Conservation (phyloP, 2,329 filamentous ascomycete genomes). For the Lecanosticta acicola region DNA sequence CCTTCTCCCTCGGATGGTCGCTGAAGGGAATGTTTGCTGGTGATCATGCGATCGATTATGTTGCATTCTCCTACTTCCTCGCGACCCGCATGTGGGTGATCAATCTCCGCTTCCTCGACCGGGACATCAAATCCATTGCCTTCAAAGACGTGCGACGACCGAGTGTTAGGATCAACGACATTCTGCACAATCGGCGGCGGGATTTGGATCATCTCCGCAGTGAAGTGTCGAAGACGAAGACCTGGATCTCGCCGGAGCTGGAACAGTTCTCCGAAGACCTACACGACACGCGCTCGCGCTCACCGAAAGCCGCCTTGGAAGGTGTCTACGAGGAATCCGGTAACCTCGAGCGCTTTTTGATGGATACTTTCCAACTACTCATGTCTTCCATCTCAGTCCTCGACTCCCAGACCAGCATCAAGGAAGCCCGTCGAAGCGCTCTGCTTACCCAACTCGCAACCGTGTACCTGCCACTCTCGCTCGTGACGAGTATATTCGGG, state of each 20-base stretch:
- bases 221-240: conserved; percentile 1
- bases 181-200: conserved; percentile 12
- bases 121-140: conserved; percentile 11
- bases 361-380: conserved; percentile 23
- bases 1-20: conserved; percentile 3
- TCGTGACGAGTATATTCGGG: conserved; percentile 21
- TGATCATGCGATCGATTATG: not conserved
- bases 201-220: conserved; percentile 6
- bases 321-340: conserved; percentile 8
- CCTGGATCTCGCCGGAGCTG: conserved; percentile 4
- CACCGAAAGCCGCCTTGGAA: conserved; percentile 1
- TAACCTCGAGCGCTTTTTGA: conserved; percentile 17
- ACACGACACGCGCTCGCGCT: not conserved
- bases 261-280: not conserved
- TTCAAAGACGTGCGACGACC: conserved; percentile 12
- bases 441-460: conserved; percentile 20
- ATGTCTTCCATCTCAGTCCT: conserved; percentile 21
- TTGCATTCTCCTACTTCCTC: conserved; percentile 5
- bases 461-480: conserved; percentile 21
- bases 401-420: conserved; percentile 16
- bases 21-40: not conserved
- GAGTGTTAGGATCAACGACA: conserved; percentile 5
- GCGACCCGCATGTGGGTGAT: conserved; percentile 2
- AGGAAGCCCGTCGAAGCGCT: conserved; percentile 13
- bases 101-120: conserved; percentile 8